A percentile compares a stretch with the other conserved stretches of the same genome.
Conservation (phyloP, 495 filamentous ascomycete species). For the Aspergillus panamensis region DNA sequence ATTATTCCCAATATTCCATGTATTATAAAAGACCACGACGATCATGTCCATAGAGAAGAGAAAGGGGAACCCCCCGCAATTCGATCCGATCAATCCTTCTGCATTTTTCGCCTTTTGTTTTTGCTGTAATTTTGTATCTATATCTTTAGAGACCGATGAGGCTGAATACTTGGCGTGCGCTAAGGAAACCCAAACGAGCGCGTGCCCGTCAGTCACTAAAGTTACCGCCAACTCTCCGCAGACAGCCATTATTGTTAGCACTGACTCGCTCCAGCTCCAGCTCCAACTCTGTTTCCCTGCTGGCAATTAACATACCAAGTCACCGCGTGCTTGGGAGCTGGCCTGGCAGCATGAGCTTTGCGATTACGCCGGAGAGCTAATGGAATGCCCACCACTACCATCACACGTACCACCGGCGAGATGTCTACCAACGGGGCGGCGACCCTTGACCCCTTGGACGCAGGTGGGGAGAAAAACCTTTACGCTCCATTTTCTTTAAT, state of each 20-base stretch:
- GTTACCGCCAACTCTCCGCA: slow-evolving; percentile 2
- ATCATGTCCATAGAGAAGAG: slow-evolving; percentile 26
- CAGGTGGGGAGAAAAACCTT: slow-evolving; percentile 30
- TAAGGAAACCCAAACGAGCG: background rate
- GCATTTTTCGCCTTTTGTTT: background rate
- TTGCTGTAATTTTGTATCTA: background rate
- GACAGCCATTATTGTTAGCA: background rate
- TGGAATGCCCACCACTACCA: slow-evolving; percentile 41
- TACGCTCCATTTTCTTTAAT: background rate
- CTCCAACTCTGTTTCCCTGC: background rate
- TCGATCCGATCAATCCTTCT: background rate
- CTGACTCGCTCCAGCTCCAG: background rate
- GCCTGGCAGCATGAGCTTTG: slow-evolving; percentile 32
- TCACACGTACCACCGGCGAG: slow-evolving; percentile 32
- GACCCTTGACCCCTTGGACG: slow-evolving; percentile 40
- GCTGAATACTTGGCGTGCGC: slow-evolving; percentile 1
- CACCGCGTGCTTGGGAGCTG: slow-evolving; percentile 13
- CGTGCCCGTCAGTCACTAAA: background rate
- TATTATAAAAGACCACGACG: slow-evolving; percentile 24
- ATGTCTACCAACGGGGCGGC: slow-evolving; percentile 40
- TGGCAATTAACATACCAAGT: background rate
- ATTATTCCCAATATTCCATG: slow-evolving; percentile 19
- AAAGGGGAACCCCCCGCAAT: background rate
- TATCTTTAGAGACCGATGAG: background rate
- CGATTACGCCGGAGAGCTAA: slow-evolving; percentile 27